Base-by-base conservation (phyloP, 164 flowering plant species). In the Saururus chinensis region DNA sequence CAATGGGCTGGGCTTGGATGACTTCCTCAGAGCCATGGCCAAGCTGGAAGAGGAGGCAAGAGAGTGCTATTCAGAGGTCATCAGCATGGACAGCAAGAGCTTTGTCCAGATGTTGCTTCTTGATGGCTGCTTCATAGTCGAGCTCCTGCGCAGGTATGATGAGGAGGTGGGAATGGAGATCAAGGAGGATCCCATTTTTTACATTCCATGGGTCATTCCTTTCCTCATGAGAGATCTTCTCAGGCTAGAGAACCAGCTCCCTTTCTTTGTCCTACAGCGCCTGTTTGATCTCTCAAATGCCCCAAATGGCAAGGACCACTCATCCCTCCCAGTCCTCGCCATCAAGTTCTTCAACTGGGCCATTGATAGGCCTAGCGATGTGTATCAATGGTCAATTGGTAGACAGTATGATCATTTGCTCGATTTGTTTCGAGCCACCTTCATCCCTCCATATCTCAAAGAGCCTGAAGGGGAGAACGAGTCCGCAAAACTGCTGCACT, bases 41-140 rank as follows among this genome's bases (percentile, higher is more conserved):
- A 51, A 41, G 23, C 19, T 56, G 53, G 66, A 55, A 37, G 49
- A 1, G 10, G 0, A 17, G 14, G 30, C 56, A 23, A 26, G 65
- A 22, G 54, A 23, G 1, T 62, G 58, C 57, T 62, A 62, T 30
- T 62, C 58, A 1, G 35, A 20, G 24, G 37, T 16, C 25, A 14
- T 40, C 21, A 21, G 22, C 14, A 20, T 62, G n/a, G 25, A 30
- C 9, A 40, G 45, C 21, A 53, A 62, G 37, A 25, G 37, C 1
- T 62, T 62, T 25, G 51, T 62, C 13, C 21, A 62, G 22, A 62
- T 62, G 65, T 53, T 62, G 65, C 51, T 62, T 19, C 51, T 62
- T 6, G 65, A 62, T 22, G 59, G 65, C 2, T 62, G 65, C 45
- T 61, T 61, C 30, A 30, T 61, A 9, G 19, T 61, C 23, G 56